These are phyloP conservation scores for Cryphonectria parasitica DNA, from an alignment of 2,329 filamentous ascomycete genomes.

Conservation along the genomic window DNA sequence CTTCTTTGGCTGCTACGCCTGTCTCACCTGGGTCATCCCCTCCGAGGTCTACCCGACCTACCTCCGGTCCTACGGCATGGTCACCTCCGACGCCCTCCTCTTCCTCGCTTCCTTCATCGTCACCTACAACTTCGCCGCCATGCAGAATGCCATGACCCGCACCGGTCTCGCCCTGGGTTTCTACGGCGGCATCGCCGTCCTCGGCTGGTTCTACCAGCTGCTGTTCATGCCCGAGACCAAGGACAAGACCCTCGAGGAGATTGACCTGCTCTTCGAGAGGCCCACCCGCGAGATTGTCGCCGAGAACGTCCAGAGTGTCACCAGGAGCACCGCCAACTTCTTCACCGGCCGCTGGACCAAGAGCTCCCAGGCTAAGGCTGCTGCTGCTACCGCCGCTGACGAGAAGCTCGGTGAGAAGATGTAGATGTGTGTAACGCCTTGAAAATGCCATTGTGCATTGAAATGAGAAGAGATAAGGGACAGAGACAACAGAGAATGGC, in stretches of 20 bases:
- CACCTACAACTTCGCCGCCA: conserved; percentile 74
- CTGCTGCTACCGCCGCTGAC: conserved; percentile 1
- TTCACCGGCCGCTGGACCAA: conserved; percentile 23
- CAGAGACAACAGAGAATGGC: no score
- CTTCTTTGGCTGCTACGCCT: conserved; percentile 70
- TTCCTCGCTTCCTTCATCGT: conserved; percentile 75
- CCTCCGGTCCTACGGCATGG: conserved; percentile 74
- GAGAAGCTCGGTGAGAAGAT: conserved; percentile 28
- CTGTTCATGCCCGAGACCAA: conserved; percentile 79
- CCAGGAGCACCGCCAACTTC: conserved; percentile 25
- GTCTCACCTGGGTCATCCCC: conserved; percentile 68
- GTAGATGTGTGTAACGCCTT: background rate
- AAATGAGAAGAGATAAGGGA: no score
- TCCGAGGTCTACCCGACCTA: conserved; percentile 75
- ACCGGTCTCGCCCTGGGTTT: conserved; percentile 72
- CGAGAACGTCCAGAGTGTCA: conserved; percentile 54
- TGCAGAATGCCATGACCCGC: conserved; percentile 68
- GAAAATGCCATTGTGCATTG: no score
- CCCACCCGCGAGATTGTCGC: conserved; percentile 66
- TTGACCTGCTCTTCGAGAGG: conserved; percentile 67
- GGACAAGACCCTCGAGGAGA: conserved; percentile 70
- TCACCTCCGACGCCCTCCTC: conserved; percentile 67
- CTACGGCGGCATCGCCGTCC: conserved; percentile 72
- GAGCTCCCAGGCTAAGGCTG: conserved; percentile 19
- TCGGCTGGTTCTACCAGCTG: conserved; percentile 74